Evolutionary conservation across 2,329 filamentous ascomycete species (phyloP), one percentile per base, ranked within the genome.

Genomic region (Dactylellina sp.): DNA sequence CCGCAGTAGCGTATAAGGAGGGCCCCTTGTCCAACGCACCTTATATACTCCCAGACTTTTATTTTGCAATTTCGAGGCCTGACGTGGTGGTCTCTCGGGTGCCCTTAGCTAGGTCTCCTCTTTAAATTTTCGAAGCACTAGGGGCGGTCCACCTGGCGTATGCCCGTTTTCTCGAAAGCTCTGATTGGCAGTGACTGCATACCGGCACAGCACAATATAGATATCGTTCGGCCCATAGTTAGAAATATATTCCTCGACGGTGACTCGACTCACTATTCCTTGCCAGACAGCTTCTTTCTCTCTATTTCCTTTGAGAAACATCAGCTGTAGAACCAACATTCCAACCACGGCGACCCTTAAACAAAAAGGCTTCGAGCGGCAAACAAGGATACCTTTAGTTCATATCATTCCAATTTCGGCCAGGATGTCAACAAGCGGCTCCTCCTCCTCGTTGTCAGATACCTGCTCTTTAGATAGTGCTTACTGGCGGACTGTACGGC

Each of bases 401-500:
- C 42, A 50, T 46, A 56, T 25, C 44, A 44, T 46, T 20, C 53
- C 68, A 42, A 65, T 55, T 72, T 65, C 53, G 35, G 68, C 60
- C 68, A 72, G 53, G 60, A 72, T 72, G 68, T 72, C 68, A 72
- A 65, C 68, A 72, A 72, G 68, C 68, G 68, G 68, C 47, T 72
- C 68, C 52, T 71, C 64, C 28, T 63, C 64, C 28, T 63, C 59
- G 28, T 72, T 72, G 60, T 82, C 82, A 68, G 81, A 82, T 71
- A 85, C 84, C 52, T 80, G 79, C 71, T 81, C 81, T 60, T 81
- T 91, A 77, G 88, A 89, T 80, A 84, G 85, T 62, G 81, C 82
- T 47, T 87, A 86, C 78, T 82, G 86, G 76, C 85, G 89, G 78
- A 88, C 86, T 3, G 81, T 89, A 70, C 82, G 83, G 14, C 82